Base-by-base conservation (phyloP, 768 basidiomycete genomes). In the Leccinum imitatum region DNA sequence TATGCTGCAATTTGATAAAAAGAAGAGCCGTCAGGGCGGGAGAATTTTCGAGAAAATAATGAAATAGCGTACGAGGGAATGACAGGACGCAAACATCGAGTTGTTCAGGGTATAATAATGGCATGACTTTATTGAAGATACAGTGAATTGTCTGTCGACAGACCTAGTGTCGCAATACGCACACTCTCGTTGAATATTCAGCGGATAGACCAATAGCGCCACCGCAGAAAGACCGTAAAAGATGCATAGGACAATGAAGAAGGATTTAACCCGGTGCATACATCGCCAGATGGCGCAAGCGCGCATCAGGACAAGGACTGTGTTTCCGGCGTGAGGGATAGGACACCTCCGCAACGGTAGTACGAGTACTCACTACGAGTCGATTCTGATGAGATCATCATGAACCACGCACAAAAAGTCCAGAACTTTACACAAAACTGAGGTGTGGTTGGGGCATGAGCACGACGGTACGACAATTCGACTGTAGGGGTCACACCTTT, bases 201-300 rank as follows among this genome's bases (percentile, higher is more conserved):
- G 19, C 3, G 19, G 52, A 53, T 23, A 37, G 19, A 37, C 8
- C 19, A 23, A 2, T 14, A 52, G 13, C 6, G 21, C 58, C 9
- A 67, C 14, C 15, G 59, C 11, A 6, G 53, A 4, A 17, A 59
- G 0, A 11, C 63, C 3, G 48, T 68, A 67, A 37, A 53, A 1
- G 1, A 54, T 23, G 35, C 63, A 67, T 19, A 59, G 8, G 14
- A 21, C 3, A 3, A 65, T 48, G 14, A 63, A 27, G 8, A 27
- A 47, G 6, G 53, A 13, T 2, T 54, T 55, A 15, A 31, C 39
- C 5, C 57, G 56, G 27, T 57, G 50, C 10, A 37, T 56, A 37
- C 67, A 68, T 10, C 63, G 61, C 63, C 65, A 68, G 11, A 60
- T 57, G 8, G 63, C 63, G 59, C 63, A 67, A 21, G 65, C 67